These are phyloP conservation scores for Coleophoma cylindrospora DNA, from an alignment of 2,329 filamentous ascomycete genomes.

Conservation along the genomic window DNA sequence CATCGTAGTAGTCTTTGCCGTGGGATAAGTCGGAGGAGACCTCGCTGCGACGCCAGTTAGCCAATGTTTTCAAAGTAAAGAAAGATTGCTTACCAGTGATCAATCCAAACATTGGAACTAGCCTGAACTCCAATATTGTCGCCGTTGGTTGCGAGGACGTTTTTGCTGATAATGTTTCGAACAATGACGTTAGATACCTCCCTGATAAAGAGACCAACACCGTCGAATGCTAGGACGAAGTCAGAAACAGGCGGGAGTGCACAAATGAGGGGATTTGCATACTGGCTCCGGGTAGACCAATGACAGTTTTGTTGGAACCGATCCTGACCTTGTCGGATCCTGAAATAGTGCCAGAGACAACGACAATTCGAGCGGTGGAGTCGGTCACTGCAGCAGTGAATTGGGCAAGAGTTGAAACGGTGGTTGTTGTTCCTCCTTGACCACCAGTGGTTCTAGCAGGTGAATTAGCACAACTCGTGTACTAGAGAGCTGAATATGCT, in stretches of 20 bases:
- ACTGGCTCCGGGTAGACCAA: conserved; percentile 40
- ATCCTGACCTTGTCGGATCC: conserved; percentile 13
- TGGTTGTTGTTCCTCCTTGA: conserved; percentile 36
- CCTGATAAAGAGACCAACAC: conserved; percentile 42
- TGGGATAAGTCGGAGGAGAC: conserved; percentile 37
- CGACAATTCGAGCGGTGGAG: conserved; percentile 36
- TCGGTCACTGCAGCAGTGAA: conserved; percentile 35
- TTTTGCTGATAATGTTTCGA: conserved; percentile 47
- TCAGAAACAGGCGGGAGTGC: not conserved
- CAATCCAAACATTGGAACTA: conserved; percentile 42
- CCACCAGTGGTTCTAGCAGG: conserved; percentile 35
- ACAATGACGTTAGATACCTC: conserved; percentile 48
- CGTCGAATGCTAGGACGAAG: conserved; percentile 30
- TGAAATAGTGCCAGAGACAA: conserved; percentile 32
- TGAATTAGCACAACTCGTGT: not conserved
- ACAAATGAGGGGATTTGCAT: conserved; percentile 4
- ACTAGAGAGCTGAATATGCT: not conserved
- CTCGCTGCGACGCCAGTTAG: not conserved
- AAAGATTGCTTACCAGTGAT: conserved; percentile 26
- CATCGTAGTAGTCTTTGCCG: conserved; percentile 68
- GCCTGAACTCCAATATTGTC: conserved; percentile 47
- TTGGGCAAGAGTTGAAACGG: conserved; percentile 37
- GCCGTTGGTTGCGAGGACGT: conserved; percentile 38
- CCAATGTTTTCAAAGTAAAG: not conserved
- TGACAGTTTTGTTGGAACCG: conserved; percentile 39